Evolutionary conservation across 2,329 filamentous ascomycete genomes (phyloP).

Genomic region (Fusarium stilboides): DNA sequence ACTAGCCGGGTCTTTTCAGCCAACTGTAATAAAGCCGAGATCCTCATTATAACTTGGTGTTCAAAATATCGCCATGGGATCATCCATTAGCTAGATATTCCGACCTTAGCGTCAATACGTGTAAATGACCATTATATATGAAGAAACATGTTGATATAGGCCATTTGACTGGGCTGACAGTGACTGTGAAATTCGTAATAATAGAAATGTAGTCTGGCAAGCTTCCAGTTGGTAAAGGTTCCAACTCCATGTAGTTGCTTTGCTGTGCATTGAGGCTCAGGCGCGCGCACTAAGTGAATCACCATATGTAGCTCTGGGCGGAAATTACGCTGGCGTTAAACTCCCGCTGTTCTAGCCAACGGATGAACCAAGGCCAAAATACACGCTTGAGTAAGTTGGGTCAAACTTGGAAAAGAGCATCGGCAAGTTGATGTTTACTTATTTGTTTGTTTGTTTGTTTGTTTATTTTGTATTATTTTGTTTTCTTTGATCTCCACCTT

Average conservation of each 20-base stretch:
- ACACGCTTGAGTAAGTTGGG: not conserved
- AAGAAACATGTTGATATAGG: too few species aligned
- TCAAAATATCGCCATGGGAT: not conserved
- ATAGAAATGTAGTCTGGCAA: too few species aligned
- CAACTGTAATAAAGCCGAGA: not conserved
- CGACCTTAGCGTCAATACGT: too few species aligned
- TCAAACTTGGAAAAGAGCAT: not conserved
- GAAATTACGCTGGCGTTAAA: constrained; percentile 28
- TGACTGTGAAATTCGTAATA: too few species aligned
- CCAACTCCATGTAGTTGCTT: not conserved
- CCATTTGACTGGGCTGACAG: too few species aligned
- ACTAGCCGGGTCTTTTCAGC: not conserved
- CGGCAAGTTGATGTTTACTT: constrained; percentile 15
- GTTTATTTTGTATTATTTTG: constrained; percentile 14
- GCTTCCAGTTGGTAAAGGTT: not conserved
- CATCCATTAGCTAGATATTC: too few species aligned
- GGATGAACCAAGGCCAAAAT: not conserved
- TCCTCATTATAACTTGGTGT: not conserved
- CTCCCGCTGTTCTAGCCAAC: constrained; percentile 8
- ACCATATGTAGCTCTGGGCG: not conserved
- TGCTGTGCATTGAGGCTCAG: constrained; percentile 8
- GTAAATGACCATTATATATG: too few species aligned
- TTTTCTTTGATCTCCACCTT: constrained; percentile 28
- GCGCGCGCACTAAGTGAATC: not conserved
- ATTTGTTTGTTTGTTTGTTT: constrained; percentile 10